Evolutionary conservation across 169 alveolate species (phyloP).

Genomic region (Plasmodium berghei): DNA sequence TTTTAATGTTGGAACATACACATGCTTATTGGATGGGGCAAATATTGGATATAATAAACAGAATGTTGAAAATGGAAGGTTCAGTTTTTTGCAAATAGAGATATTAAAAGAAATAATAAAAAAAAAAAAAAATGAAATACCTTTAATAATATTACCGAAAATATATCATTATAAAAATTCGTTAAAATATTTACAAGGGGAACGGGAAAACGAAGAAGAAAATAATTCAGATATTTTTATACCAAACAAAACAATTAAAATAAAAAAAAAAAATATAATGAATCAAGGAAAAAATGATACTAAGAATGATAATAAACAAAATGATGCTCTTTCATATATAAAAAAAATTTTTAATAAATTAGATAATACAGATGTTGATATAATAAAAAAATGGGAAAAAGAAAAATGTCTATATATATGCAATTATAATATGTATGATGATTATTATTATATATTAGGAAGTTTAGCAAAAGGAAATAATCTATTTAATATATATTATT

Average conservation of each 20-base stretch:
- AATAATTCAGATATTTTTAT: conserved; percentile 11
- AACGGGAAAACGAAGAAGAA: background rate
- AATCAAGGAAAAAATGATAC: background rate
- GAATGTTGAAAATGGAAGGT: conserved; percentile 65
- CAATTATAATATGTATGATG: conserved; percentile 70
- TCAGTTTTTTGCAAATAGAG: conserved; percentile 72
- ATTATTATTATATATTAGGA: conserved; percentile 65
- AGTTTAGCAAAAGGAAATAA: conserved; percentile 57
- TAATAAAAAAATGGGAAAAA: conserved; percentile 66
- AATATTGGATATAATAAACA: conserved; percentile 73
- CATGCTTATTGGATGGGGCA: conserved; percentile 73
- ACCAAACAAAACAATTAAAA: conserved; percentile 63
- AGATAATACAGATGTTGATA: conserved; percentile 52
- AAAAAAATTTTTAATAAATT: conserved; percentile 52
- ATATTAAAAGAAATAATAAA: conserved; percentile 67
- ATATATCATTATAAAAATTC: conserved; percentile 71
- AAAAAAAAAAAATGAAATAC: conserved; percentile 60
- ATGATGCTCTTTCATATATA: conserved; percentile 10
- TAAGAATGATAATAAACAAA: background rate
- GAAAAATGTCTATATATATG: conserved; percentile 66
- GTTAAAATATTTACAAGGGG: conserved; percentile 21
- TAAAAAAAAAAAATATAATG: conserved; percentile 7
- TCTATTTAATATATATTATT: conserved; percentile 32
- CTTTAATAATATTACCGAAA: conserved; percentile 64
- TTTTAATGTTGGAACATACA: conserved; percentile 46